These are phyloP conservation scores for Picea sitchensis DNA, from an alignment of 75 land plant species.

Conservation along the genomic window DNA sequence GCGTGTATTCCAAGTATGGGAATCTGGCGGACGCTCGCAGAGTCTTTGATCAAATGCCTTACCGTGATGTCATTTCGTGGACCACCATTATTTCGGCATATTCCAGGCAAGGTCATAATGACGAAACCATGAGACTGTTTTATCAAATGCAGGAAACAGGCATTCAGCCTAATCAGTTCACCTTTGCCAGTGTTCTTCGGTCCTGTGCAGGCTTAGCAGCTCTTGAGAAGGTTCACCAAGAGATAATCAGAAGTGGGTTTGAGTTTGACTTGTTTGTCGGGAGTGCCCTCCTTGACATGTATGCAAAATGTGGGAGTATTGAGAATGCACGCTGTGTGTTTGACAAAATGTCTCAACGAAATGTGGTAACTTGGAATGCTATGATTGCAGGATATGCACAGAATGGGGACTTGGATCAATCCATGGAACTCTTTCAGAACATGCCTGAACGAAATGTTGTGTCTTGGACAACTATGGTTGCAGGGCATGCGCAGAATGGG, in stretches of 20 bases:
- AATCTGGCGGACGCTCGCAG: conserved; percentile 7
- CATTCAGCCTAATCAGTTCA: conserved; percentile 12
- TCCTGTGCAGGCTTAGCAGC: conserved; percentile 13
- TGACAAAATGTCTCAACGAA: background rate
- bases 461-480: conserved; percentile 5
- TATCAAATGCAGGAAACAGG: conserved; percentile 16
- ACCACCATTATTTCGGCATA: conserved; percentile 39
- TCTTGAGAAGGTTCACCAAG: conserved; percentile 18
- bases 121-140: conserved; percentile 23
- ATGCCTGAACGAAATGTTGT: conserved; percentile 3
- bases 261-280: conserved; percentile 14
- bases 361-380: conserved; percentile 4
- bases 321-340: background rate
- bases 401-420: background rate
- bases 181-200: conserved; percentile 17
- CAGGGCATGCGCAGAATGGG: background rate
- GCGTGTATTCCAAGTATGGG: conserved; percentile 26
- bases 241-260: conserved; percentile 17
- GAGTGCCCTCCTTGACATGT: conserved; percentile 17
- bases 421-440: background rate
- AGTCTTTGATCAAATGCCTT: conserved; percentile 41
- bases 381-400: background rate
- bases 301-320: background rate
- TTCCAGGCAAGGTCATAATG: conserved; percentile 11
- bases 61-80: conserved; percentile 34